Percentiles rank a stretch among this genome's conserved stretches.
These are phyloP conservation scores for Cercospora nicotianae DNA, from an alignment of 2,329 filamentous ascomycete genomes.

Conservation along the genomic window DNA sequence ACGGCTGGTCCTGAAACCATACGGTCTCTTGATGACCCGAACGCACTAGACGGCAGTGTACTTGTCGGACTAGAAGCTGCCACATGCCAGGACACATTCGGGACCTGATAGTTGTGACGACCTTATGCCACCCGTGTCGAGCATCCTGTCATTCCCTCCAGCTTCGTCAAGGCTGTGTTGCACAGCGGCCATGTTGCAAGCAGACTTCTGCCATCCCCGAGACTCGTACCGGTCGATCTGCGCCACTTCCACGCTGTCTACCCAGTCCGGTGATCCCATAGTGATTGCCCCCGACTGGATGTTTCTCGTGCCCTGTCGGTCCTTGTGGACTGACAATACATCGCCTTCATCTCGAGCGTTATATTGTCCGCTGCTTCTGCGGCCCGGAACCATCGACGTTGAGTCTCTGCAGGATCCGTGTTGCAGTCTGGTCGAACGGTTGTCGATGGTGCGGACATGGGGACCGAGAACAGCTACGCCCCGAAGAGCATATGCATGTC, in stretches of 20 bases:
- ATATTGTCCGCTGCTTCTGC: background rate
- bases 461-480: background rate
- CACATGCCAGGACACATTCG: background rate
- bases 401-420: background rate
- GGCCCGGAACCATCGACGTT: background rate
- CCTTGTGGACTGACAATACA: background rate
- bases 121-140: background rate
- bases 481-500: background rate
- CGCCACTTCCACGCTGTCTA: background rate
- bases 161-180: background rate
- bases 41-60: background rate
- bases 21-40: background rate
- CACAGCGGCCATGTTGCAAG: background rate
- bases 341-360: background rate
- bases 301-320: background rate
- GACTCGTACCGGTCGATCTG: background rate
- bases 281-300: background rate
- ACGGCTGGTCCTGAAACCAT: background rate
- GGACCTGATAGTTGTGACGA: background rate
- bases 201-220: background rate
- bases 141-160: background rate
- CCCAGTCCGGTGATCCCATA: background rate
- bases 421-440: background rate
- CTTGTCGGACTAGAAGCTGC: background rate
- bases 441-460: background rate